Evolutionary conservation across 2,329 filamentous ascomycete genomes (phyloP).

Genomic region (Calonectria fujianensis): DNA sequence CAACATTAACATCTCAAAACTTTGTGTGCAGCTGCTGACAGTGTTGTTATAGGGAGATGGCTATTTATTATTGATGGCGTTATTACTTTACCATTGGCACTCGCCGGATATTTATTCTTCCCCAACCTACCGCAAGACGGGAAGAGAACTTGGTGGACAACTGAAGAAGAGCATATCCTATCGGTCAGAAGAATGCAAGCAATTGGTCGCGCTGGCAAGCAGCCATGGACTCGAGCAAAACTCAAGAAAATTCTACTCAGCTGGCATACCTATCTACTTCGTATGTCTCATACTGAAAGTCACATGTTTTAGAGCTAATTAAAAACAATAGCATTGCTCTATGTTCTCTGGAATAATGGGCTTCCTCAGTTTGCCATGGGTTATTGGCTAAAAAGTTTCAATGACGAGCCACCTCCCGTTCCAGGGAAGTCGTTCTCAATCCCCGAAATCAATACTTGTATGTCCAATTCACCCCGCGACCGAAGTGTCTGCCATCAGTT

Average conservation of each 20-base stretch:
- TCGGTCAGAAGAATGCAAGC: constrained; percentile 42
- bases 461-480: background rate
- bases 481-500: no score
- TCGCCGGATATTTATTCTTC: constrained; percentile 43
- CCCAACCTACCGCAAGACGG: constrained; percentile 46
- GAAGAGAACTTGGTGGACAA: constrained; percentile 47
- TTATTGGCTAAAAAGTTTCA: constrained; percentile 50
- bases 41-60: constrained; percentile 39
- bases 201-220: constrained; percentile 44
- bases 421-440: constrained; percentile 42
- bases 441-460: constrained; percentile 43
- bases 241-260: constrained; percentile 41
- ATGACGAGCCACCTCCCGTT: constrained; percentile 41
- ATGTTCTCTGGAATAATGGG: constrained; percentile 48
- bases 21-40: constrained; percentile 20
- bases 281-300: constrained; percentile 10
- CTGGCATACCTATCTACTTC: constrained; percentile 48
- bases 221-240: constrained; percentile 45
- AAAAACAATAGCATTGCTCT: constrained; percentile 34
- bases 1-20: background rate
- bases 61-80: constrained; percentile 47
- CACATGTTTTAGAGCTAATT: background rate
- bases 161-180: constrained; percentile 42
- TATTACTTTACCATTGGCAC: constrained; percentile 45
- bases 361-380: constrained; percentile 45